Base-by-base conservation (phyloP, 768 basidiomycete species). In the Gelatoporia subvermispora region DNA sequence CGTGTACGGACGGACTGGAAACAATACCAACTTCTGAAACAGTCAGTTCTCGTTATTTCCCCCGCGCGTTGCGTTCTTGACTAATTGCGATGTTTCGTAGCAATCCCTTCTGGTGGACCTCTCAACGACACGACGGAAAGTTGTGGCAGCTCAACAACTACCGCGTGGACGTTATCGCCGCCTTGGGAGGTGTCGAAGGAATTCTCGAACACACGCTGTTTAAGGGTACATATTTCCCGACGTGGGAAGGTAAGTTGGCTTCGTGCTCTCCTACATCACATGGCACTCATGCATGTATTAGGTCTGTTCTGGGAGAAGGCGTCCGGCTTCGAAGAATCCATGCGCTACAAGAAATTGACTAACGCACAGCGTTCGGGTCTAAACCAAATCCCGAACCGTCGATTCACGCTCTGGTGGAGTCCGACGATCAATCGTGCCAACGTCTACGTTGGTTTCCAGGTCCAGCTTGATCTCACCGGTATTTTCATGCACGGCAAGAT, bases 51-150 rank as follows among this genome's bases (percentile, higher is more conserved):
- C 41, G 17, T 43, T 38, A 23, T 48, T 45, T 36, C 31, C 17
- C 25, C 17, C 8, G 5, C 18, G 24, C 44, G 42, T 31, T 31
- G 48, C 18, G 48, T 21, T 53, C 10, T 22, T 8, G 28, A 40
- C 38, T 49, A 37, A 48, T 47, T 46, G 20, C 15, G 20, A 13
- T 7, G 7, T 56, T 45, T 55, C 49, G 3, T 55, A 90, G 87
- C 64, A 96, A 96, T 62, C 96, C 95, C 1, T 98, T 97, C 82
- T 93, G 91, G 91, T 99, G 96, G 96, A 98, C 95, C 8, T 93
- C 88, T 8, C 94, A 97, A 63, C 82, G 96, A 5, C 95, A 96
- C 54, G 93, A 95, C 56, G 93, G 91, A 41, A 96, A 97, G 65
- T 72, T 97, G 3, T 96, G 93, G 93, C 90, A 96, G 57, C 71